Conservation (phyloP, 2,329 filamentous ascomycete genomes). For the Arthrobotrys pseudoclavata region DNA sequence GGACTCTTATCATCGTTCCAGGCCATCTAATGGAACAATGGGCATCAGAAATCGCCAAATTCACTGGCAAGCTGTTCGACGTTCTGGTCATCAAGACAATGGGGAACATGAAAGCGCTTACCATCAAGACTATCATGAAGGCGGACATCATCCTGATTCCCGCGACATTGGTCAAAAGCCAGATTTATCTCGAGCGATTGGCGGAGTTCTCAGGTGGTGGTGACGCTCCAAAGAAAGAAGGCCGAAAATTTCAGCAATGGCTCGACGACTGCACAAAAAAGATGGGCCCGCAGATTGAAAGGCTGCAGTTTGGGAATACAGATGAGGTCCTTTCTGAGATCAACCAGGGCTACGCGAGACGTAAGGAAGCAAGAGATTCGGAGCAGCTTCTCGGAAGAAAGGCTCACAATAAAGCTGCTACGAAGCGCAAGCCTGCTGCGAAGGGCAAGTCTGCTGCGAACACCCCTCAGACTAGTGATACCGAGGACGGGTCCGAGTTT, state of each 20-base stretch:
- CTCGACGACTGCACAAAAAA: conserved; percentile 67
- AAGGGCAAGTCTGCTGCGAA: neutral
- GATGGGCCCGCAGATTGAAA: conserved; percentile 67
- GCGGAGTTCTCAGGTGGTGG: conserved; percentile 69
- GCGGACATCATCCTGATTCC: conserved; percentile 73
- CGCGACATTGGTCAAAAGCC: conserved; percentile 69
- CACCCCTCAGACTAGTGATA: conserved; percentile 46
- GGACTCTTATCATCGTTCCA: conserved; percentile 74
- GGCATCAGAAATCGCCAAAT: conserved; percentile 71
- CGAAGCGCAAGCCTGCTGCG: neutral
- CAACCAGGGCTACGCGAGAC: conserved; percentile 22
- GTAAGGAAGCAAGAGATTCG: conserved; percentile 13
- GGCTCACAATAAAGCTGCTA: conserved; percentile 19
- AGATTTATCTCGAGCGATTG: conserved; percentile 69
- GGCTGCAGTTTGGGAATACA: conserved; percentile 62
- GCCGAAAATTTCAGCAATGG: conserved; percentile 72
- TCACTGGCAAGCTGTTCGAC: conserved; percentile 67
- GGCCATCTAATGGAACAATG: conserved; percentile 73
- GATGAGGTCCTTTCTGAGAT: conserved; percentile 18
- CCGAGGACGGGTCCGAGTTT: conserved; percentile 38
- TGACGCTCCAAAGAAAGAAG: conserved; percentile 66
- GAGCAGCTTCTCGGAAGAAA: conserved; percentile 24
- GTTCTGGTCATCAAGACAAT: conserved; percentile 68
- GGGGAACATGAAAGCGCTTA: conserved; percentile 66
- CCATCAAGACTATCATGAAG: conserved; percentile 68